Base-by-base conservation (phyloP, 768 basidiomycete species). In the Xerocomus brunneocitrinus region DNA sequence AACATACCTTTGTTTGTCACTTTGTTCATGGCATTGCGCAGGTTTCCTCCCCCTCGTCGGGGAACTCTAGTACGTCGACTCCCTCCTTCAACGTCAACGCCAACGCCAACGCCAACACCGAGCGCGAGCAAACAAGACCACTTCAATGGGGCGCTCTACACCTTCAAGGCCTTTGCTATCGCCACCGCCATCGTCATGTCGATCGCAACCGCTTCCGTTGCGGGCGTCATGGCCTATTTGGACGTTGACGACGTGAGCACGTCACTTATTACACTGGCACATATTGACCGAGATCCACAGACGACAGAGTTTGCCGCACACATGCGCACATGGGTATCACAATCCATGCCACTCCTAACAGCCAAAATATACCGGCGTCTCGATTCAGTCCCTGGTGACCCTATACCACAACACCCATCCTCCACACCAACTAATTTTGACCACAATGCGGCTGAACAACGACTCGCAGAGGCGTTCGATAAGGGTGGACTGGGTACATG, bases 151-250 rank as follows among this genome's bases (percentile, higher is more conserved):
- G 78, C 78, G 0, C 52, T 86, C 2, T 76, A 82, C 57, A 77
- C 79, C 1, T 70, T 79, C 5, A 85, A 85, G 58, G 87, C 87
- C 0, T 82, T 90, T 38, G 72, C 76, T 3, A 75, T 87, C 39
- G 85, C 87, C 4, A 89, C 87, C 0, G 61, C 77, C 9, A 61
- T 85, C 32, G 86, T 88, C 25, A 60, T 75, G 0, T 66, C 75
- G 3, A 72, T 78, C 25, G 84, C 79, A 0, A 65, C 73, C 5
- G 70, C 65, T 0, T 65, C 79, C 5, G 68, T 81, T 3, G 76
- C 72, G 60, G 76, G 77, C 1, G 73, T 87, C 28, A 79, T 82
- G 66, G 64, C 69, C 12, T 71, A 72, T 42, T 65, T 87, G 49
- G 82, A 79, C 31, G 79, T 86, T 2, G 63, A 75, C 58, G 73